These are phyloP conservation scores for Auricularia heimuer DNA, from an alignment of 768 basidiomycete species.

Conservation along the genomic window DNA sequence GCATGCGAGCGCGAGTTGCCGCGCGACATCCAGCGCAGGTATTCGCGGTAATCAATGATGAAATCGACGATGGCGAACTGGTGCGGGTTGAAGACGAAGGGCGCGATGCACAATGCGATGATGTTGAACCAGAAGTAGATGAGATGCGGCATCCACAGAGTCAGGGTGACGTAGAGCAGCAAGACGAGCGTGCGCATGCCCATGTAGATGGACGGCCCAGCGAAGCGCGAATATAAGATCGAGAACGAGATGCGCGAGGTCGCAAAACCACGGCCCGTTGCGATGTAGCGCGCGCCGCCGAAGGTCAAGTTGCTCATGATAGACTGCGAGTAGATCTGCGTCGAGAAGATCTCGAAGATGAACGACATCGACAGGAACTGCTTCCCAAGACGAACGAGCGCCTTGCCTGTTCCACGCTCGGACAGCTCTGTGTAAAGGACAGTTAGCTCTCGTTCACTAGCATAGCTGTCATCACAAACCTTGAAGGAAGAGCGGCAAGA, in stretches of 20 bases:
- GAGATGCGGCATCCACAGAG: conserved; percentile 84
- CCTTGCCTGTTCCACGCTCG: conserved; percentile 89
- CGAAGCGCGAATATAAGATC: conserved; percentile 95
- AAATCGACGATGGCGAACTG: conserved; percentile 97
- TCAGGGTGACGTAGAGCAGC: conserved; percentile 87
- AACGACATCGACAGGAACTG: conserved; percentile 93
- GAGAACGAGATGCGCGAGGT: conserved; percentile 91
- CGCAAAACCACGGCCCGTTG: conserved; percentile 97
- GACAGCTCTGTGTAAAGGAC: conserved; percentile 59
- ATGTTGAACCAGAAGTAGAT: conserved; percentile 99
- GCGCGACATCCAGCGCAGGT: conserved; percentile 97
- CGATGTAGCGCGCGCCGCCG: conserved; percentile 96
- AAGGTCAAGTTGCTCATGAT: conserved; percentile 95
- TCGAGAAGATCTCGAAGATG: conserved; percentile 95
- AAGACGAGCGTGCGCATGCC: conserved; percentile 89
- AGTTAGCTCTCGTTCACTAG: conserved; percentile 9
- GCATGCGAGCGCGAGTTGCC: conserved; percentile 95
- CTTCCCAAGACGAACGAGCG: conserved; percentile 82
- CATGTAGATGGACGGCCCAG: conserved; percentile 95
- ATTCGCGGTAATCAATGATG: conserved; percentile 96
- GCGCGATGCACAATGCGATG: conserved; percentile 82
- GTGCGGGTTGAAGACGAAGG: conserved; percentile 99
- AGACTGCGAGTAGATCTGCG: conserved; percentile 96
- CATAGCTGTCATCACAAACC: conserved; percentile 35
- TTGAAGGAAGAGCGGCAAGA: conserved; percentile 90